Percentiles rank a stretch among this genome's conserved stretches.
Conservation (phyloP, 2,329 filamentous ascomycete genomes). For the Cercospora janseana region DNA sequence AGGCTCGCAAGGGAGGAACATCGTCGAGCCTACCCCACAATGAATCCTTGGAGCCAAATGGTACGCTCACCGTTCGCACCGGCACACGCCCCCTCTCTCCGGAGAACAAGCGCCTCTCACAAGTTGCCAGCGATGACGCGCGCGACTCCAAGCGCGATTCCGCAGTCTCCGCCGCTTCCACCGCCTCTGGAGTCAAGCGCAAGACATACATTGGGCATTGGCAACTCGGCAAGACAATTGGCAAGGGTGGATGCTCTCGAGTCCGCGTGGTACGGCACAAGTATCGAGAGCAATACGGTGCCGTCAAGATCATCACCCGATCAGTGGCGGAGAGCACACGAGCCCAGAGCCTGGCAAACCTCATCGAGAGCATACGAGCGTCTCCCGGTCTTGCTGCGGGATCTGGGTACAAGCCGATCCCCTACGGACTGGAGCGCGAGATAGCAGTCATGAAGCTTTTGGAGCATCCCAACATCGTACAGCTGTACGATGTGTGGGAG, state of each 20-base stretch:
- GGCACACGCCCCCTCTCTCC: slow-evolving; percentile 36
- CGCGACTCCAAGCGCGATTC: slow-evolving; percentile 53
- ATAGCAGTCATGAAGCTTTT: slow-evolving; percentile 97
- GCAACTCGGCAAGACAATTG: slow-evolving; percentile 85
- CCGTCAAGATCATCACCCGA: slow-evolving; percentile 94
- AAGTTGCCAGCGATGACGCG: slow-evolving; percentile 47
- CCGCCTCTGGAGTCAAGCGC: slow-evolving; percentile 50
- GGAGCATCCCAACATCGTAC: slow-evolving; percentile 91
- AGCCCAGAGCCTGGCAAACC: slow-evolving; percentile 78
- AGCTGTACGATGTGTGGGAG: slow-evolving; percentile 95
- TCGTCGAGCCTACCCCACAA: slow-evolving; percentile 42
- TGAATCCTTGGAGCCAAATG: slow-evolving; percentile 46
- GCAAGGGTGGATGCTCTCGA: slow-evolving; percentile 83
- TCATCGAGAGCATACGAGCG: slow-evolving; percentile 68
- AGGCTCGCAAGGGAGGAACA: slow-evolving; percentile 23
- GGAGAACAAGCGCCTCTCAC: slow-evolving; percentile 55
- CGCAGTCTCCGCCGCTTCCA: slow-evolving; percentile 55
- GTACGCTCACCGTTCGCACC: slow-evolving; percentile 43
- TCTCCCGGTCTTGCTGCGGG: slow-evolving; percentile 19
- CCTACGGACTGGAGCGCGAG: slow-evolving; percentile 86
- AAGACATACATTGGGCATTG: slow-evolving; percentile 85
- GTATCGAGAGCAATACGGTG: slow-evolving; percentile 72
- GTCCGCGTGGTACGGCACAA: slow-evolving; percentile 82
- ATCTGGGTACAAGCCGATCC: slow-evolving; percentile 45
- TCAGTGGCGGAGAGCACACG: slow-evolving; percentile 72